Evolutionary conservation across 768 basidiomycete species (phyloP), one percentile per base, ranked within the genome.

Genomic region (Leccinum longicurvipes): DNA sequence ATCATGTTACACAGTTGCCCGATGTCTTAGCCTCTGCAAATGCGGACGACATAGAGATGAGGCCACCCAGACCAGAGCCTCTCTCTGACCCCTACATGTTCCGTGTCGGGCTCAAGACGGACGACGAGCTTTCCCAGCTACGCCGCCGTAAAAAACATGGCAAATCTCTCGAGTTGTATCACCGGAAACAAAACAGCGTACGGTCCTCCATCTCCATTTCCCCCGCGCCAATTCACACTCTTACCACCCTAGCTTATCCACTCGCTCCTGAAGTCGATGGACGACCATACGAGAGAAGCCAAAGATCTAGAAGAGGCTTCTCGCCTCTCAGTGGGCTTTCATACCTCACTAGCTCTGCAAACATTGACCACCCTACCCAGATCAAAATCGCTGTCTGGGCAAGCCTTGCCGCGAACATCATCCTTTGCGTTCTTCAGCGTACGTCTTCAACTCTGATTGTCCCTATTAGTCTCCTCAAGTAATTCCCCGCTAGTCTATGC

Each of bases 191-290:
- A 69, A 93, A 93, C 75, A 73, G 83, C 59, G 91, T 88, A 47
- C 34, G 81, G 27, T 29, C 27, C 23, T 49, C 17, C 65, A 32
- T 1, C 21, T 61, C 34, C 29, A 15, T 49, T 46, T 56, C 3
- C 17, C 4, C 17, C 45, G 12, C 15, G 45, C 15, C 17, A 27
- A 10, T 27, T 46, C 45, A 46, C 15, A 23, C 0, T 46, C 32
- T 51, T 45, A 27, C 59, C 47, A n/a, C 57, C 19, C 42, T 64
- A 96, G 89, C 86, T 94, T 56, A 96, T 98, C 59, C 68, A 74
- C n/a, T 81, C 83, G n/a, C 73, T 98, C 58, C 80, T 98, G 31
- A 97, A 96, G 72, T 83, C 93, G 1, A 88, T 98, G 83, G 89
- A 93, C 32, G 85, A 87, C 31, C 90, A 94, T 65, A 92, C 92